Evolutionary conservation across 2,329 filamentous ascomycete genomes (phyloP), one percentile per base, ranked within the genome.

Genomic region (Lecanicillium sp.): DNA sequence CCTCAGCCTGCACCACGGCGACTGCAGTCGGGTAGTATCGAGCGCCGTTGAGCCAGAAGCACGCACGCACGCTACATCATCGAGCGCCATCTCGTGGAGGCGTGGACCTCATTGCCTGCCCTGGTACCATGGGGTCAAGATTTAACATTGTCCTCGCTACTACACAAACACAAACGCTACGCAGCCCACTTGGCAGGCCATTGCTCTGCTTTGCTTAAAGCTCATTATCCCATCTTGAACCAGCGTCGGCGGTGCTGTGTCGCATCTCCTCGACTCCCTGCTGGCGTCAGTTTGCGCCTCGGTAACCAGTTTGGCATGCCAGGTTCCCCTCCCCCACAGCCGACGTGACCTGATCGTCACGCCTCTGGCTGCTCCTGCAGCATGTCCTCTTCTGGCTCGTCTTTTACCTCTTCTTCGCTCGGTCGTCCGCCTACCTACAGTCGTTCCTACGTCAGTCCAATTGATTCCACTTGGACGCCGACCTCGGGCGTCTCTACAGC

Each of bases 351-450:
- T 43, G 45, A 48, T 48, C 45, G 45, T 30, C 45, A 37, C 30
- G 24, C 38, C 45, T 48, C 38, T 15, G 39, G 45, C 45, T 45
- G 35, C 21, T 24, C 49, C 39, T 46, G 55, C 60, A 63, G 60
- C 57, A 70, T 71, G 63, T 72, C 68, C 45, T 75, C 73, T 21
- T 74, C 68, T 51, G 66, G 71, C 54, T 74, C 71, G 27, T 75
- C 72, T 48, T 75, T 71, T 57, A 66, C 66, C 49, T 70, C 72
- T 29, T 74, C 71, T 36, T 71, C 70, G 36, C 60, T 69, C 55
- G 63, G 66, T 52, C 67, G 66, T 53, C 65, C 64, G 33, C 67
- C 67, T 49, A 67, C 67, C 38, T 68, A 70, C 54, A 62, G 63
- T 54, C 67, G 67, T 51, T 60, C 65, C 33, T 66, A 70, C 56